These are phyloP conservation scores for Gaultheria prostrata DNA, from an alignment of 148 eudicot species.

Conservation along the genomic window DNA sequence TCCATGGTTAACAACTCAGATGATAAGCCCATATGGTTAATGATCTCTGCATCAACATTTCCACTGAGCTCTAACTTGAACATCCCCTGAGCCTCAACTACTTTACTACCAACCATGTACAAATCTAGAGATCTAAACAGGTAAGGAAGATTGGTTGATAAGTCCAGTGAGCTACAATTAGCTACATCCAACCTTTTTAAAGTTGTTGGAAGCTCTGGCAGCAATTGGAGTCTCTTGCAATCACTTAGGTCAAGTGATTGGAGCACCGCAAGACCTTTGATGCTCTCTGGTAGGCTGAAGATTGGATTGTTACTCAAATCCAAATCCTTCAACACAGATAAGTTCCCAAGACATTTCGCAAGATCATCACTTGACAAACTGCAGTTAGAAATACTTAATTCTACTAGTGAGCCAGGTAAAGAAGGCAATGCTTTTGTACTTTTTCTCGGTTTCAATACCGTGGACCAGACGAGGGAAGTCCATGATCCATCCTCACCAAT, in stretches of 20 bases:
- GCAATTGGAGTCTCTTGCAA: background rate
- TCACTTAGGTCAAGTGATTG: background rate
- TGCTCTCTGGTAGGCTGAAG: too few species aligned
- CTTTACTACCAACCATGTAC: background rate
- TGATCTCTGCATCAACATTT: background rate
- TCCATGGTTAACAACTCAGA: background rate
- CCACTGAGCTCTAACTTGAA: conserved; percentile 11
- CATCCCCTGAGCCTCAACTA: background rate
- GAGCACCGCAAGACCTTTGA: background rate
- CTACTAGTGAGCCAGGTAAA: too few species aligned
- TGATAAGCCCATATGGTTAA: conserved; percentile 1
- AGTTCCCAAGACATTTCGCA: too few species aligned
- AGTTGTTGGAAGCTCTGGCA: background rate
- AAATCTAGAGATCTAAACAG: background rate
- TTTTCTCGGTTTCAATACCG: too few species aligned
- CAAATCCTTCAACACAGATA: too few species aligned
- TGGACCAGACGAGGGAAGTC: too few species aligned
- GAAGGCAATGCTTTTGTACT: too few species aligned
- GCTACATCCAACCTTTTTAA: background rate
- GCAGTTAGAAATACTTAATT: too few species aligned
- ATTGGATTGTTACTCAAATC: too few species aligned
- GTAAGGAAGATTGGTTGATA: background rate
- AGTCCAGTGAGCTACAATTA: background rate
- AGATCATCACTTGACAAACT: too few species aligned
- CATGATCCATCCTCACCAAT: too few species aligned